Conservation (phyloP, 345 rosid genomes). For the Melaleuca quinquenervia region DNA sequence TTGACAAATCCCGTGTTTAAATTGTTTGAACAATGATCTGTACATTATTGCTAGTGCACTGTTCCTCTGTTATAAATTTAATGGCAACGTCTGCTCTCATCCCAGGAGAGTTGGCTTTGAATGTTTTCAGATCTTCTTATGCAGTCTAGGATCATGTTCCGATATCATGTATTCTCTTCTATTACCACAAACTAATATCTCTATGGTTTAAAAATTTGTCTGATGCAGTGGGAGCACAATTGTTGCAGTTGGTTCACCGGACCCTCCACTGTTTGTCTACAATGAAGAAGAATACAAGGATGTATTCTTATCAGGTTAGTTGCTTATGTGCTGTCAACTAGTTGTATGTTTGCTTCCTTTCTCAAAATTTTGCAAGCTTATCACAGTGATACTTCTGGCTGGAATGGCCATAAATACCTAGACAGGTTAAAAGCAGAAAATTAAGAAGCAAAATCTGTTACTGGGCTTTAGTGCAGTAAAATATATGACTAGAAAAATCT, state of each 20-base stretch:
- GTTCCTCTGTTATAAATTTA: background rate
- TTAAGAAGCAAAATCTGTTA: background rate
- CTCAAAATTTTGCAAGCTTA: background rate
- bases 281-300: constrained; percentile 73
- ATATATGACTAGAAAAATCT: background rate
- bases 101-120: background rate
- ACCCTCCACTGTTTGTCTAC: constrained; percentile 80
- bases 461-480: background rate
- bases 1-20: background rate
- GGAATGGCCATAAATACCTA: background rate
- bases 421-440: background rate
- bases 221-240: constrained; percentile 85
- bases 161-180: background rate
- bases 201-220: background rate
- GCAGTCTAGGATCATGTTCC: background rate
- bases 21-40: background rate
- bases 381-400: background rate
- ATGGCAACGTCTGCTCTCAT: background rate
- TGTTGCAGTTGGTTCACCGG: constrained; percentile 88
- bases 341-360: background rate
- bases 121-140: background rate
- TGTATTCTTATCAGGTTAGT: constrained; percentile 72
- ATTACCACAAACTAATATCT: background rate
- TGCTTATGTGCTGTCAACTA: background rate
- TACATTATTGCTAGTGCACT: background rate